Conservation (phyloP, 306 rosid genomes). For the Quercus dentata region DNA sequence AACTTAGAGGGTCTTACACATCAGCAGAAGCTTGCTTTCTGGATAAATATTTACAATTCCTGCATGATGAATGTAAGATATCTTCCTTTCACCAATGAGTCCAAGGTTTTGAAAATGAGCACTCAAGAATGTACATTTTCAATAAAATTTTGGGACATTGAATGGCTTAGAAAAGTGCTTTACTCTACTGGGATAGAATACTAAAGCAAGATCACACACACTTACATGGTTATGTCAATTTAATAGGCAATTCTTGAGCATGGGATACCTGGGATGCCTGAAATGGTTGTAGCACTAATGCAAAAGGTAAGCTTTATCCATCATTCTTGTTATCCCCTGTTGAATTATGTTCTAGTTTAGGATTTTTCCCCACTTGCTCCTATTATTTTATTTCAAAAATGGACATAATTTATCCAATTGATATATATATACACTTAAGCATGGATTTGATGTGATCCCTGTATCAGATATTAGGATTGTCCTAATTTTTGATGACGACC, state of each 20-base stretch:
- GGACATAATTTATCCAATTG: neutral
- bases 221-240: conserved; percentile 16
- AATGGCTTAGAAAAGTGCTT: neutral
- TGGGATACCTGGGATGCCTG: conserved; percentile 89
- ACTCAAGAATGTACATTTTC: neutral
- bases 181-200: neutral
- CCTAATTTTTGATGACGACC: too few relatives aligned
- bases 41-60: conserved; percentile 91
- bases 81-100: conserved; percentile 11
- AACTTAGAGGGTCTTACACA: conserved; percentile 81
- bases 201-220: neutral
- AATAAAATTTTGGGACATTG: neutral
- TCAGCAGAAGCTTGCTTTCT: conserved; percentile 95
- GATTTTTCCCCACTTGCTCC: neutral
- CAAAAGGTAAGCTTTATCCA: conserved; percentile 62
- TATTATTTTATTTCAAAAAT: neutral
- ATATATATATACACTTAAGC: neutral
- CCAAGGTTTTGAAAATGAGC: neutral
- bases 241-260: conserved; percentile 78
- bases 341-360: neutral
- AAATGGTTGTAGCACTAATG: conserved; percentile 88
- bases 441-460: neutral
- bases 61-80: conserved; percentile 80
- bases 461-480: neutral
- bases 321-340: conserved; percentile 3